Percentiles rank a stretch among this genome's conserved stretches.
Conservation (phyloP, 371 early-diverging fungal genomes). For the Mucor mucedo region DNA sequence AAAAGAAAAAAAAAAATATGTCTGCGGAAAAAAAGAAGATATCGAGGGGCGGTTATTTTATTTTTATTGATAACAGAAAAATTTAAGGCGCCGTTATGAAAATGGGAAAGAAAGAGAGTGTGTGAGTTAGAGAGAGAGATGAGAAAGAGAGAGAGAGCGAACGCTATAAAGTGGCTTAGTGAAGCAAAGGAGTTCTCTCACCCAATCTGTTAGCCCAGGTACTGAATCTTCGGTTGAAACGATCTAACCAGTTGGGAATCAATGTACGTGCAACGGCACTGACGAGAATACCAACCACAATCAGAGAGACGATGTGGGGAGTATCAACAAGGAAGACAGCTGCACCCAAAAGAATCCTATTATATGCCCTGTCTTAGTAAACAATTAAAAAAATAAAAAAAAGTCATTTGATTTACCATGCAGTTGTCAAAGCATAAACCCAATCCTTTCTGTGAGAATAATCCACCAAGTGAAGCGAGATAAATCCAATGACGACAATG, state of each 20-base stretch:
- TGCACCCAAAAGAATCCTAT: slow-evolving; percentile 44
- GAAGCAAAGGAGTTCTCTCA: slow-evolving; percentile 51
- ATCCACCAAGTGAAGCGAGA: slow-evolving; percentile 49
- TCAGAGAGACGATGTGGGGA: slow-evolving; percentile 39
- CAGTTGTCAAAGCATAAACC: slow-evolving; percentile 52
- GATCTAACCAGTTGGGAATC: slow-evolving; percentile 48
- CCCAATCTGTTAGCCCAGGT: slow-evolving; percentile 41
- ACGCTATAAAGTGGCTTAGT: slow-evolving; percentile 8
- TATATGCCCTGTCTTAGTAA: neutral
- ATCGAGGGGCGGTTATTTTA: too few relatives aligned
- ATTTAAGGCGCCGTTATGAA: too few relatives aligned
- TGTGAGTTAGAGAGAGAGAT: neutral
- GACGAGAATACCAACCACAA: slow-evolving; percentile 48
- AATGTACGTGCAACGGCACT: slow-evolving; percentile 50
- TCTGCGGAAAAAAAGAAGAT: too few relatives aligned
- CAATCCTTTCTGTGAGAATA: slow-evolving; percentile 54
- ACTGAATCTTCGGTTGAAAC: slow-evolving; percentile 44
- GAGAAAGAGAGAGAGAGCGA: neutral
- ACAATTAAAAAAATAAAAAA: neutral
- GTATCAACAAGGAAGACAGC: slow-evolving; percentile 38
- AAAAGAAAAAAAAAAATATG: too few relatives aligned
- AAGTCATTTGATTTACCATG: slow-evolving; percentile 38
- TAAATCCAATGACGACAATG: slow-evolving; percentile 41
- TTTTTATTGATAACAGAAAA: too few relatives aligned
- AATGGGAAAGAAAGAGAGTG: neutral